These are phyloP conservation scores for Chenopodium quinoa DNA, from an alignment of 148 eudicot genomes.

Conservation along the genomic window DNA sequence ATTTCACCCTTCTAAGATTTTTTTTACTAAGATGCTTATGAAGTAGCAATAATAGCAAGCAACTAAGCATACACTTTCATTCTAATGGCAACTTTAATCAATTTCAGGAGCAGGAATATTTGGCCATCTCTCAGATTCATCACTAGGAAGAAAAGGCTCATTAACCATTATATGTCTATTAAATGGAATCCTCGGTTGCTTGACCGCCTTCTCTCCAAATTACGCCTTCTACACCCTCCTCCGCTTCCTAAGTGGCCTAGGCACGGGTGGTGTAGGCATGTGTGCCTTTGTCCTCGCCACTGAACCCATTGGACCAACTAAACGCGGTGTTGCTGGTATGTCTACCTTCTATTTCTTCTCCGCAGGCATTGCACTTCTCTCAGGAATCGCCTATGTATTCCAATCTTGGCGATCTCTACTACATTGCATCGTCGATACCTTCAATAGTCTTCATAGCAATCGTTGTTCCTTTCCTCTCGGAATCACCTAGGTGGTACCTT, in stretches of 20 bases:
- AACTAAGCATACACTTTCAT: not conserved
- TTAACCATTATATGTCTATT: slow-evolving; percentile 50
- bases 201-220: slow-evolving; percentile 60
- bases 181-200: slow-evolving; percentile 57
- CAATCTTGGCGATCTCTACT: slow-evolving; percentile 67
- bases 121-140: slow-evolving; percentile 82
- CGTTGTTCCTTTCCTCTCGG: slow-evolving; percentile 67
- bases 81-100: not conserved
- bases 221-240: slow-evolving; percentile 47
- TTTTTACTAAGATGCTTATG: too few relatives aligned
- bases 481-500: slow-evolving; percentile 92
- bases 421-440: slow-evolving; percentile 63
- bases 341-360: slow-evolving; percentile 92
- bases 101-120: slow-evolving; percentile 84
- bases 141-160: slow-evolving; percentile 71
- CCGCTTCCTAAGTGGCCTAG: slow-evolving; percentile 67
- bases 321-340: slow-evolving; percentile 80
- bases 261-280: slow-evolving; percentile 82
- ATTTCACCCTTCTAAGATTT: too few relatives aligned
- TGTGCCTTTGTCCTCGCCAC: slow-evolving; percentile 82
- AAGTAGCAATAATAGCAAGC: too few relatives aligned
- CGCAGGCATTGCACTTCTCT: slow-evolving; percentile 58
- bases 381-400: slow-evolving; percentile 63
- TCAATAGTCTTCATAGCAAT: slow-evolving; percentile 55
- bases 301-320: slow-evolving; percentile 70